Evolutionary conservation across 371 early-diverging fungal species (phyloP).

Genomic region (Parasitella parasitica): DNA sequence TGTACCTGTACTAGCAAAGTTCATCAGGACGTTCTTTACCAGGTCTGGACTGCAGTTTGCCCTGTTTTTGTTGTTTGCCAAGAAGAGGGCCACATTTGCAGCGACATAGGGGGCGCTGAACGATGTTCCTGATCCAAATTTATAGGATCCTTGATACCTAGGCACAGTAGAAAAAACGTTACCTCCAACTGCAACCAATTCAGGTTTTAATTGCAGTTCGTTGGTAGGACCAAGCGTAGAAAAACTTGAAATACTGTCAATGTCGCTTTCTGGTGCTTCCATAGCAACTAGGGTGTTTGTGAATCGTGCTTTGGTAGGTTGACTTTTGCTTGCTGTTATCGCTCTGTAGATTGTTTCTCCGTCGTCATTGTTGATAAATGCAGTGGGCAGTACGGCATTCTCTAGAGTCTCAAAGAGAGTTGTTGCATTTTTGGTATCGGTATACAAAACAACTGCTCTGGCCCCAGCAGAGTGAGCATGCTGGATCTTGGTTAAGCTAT

Average conservation of each 20-base stretch:
- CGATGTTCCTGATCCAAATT: constrained; percentile 62
- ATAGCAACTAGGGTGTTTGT: constrained; percentile 22
- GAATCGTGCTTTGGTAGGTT: constrained; percentile 10
- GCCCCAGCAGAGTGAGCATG: constrained; percentile 49
- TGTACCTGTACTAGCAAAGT: constrained; percentile 41
- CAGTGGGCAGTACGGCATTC: constrained; percentile 32
- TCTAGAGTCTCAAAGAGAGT: background rate
- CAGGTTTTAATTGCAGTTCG: constrained; percentile 53
- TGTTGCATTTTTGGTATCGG: constrained; percentile 13
- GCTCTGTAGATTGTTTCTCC: constrained; percentile 9
- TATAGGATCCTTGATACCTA: constrained; percentile 42
- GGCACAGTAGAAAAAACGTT: constrained; percentile 68
- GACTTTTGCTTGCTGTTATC: background rate
- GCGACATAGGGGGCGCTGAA: constrained; percentile 68
- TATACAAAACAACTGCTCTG: constrained; percentile 48
- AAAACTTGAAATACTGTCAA: constrained; percentile 28
- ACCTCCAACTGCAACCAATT: constrained; percentile 67
- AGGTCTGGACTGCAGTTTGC: constrained; percentile 18
- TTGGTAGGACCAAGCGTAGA: constrained; percentile 50
- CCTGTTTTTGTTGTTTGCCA: constrained; percentile 31
- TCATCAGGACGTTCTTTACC: constrained; percentile 27
- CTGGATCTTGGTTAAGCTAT: constrained; percentile 36
- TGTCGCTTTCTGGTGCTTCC: constrained; percentile 5
- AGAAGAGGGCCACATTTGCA: constrained; percentile 58
- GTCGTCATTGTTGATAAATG: constrained; percentile 33